These are phyloP conservation scores for Coemansia asiatica DNA, from an alignment of 192 early-diverging fungal genomes.

Conservation along the genomic window DNA sequence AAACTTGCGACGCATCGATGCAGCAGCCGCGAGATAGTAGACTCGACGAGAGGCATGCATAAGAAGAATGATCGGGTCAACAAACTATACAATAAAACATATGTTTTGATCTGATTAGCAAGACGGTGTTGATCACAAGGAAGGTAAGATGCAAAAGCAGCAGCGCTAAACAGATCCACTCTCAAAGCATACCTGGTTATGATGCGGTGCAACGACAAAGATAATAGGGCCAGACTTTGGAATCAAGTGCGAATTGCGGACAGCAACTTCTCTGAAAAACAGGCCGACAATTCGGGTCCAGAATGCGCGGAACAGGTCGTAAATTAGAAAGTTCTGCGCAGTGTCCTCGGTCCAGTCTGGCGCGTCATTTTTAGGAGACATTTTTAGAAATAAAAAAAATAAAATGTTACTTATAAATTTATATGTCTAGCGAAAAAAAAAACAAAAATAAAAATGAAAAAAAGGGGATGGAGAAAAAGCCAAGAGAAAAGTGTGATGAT, in stretches of 20 bases:
- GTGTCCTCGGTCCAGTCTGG: background rate
- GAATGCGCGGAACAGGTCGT: constrained; percentile 68
- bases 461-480: background rate
- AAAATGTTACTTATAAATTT: no score
- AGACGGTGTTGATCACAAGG: constrained; percentile 20
- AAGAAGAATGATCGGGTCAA: constrained; percentile 90
- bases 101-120: constrained; percentile 30
- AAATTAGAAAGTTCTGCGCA: constrained; percentile 46
- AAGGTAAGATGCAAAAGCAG: constrained; percentile 20
- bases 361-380: background rate
- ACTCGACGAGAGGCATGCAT: constrained; percentile 75
- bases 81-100: constrained; percentile 61
- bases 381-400: background rate
- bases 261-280: constrained; percentile 89
- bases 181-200: constrained; percentile 63
- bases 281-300: constrained; percentile 69
- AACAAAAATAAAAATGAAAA: background rate
- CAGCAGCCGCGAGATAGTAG: constrained; percentile 80
- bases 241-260: constrained; percentile 78
- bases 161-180: constrained; percentile 9
- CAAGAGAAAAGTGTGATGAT: no score
- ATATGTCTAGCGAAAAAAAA: background rate
- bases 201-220: constrained; percentile 84
- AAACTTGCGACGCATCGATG: constrained; percentile 80
- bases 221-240: constrained; percentile 88